These are phyloP conservation scores for Rosa hybrid DNA, from an alignment of 331 rosid species.

Conservation along the genomic window DNA sequence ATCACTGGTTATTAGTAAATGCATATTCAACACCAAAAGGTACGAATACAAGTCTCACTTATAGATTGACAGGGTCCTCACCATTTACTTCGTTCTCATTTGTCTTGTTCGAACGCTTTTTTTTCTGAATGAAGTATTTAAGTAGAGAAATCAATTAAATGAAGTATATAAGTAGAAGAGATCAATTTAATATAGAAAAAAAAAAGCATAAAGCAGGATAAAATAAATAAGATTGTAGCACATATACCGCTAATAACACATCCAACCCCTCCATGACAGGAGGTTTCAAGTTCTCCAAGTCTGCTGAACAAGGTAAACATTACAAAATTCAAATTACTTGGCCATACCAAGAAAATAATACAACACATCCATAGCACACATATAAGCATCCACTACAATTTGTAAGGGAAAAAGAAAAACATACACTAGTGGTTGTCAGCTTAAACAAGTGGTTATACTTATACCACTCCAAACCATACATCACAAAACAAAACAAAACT, in stretches of 20 bases:
- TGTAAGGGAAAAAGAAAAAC: background rate
- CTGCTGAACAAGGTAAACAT: slow-evolving; percentile 49
- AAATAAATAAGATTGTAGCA: slow-evolving; percentile 2
- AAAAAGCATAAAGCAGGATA: background rate
- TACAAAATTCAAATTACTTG: slow-evolving; percentile 17
- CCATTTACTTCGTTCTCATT: slow-evolving; percentile 48
- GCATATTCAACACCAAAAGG: slow-evolving; percentile 7
- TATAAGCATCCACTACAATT: background rate
- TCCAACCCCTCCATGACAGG: slow-evolving; percentile 84
- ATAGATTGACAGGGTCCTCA: slow-evolving; percentile 36
- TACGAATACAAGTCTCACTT: slow-evolving; percentile 10
- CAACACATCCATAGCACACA: background rate
- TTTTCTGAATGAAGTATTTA: slow-evolving; percentile 55
- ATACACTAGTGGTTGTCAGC: slow-evolving; percentile 4
- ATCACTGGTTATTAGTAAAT: slow-evolving; percentile 24
- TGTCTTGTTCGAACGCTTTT: slow-evolving; percentile 43
- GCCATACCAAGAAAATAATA: background rate
- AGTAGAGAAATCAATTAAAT: too few species aligned
- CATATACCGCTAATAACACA: slow-evolving; percentile 44
- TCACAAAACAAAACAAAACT: slow-evolving; percentile 2
- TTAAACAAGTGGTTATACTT: background rate
- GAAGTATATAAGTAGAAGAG: slow-evolving; percentile 12
- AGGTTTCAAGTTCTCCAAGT: slow-evolving; percentile 48
- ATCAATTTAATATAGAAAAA: slow-evolving; percentile 1
- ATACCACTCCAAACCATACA: slow-evolving; percentile 7